Evolutionary conservation across 768 basidiomycete species (phyloP), one percentile per base, ranked within the genome.

Genomic region (Nidularia pulvinata): DNA sequence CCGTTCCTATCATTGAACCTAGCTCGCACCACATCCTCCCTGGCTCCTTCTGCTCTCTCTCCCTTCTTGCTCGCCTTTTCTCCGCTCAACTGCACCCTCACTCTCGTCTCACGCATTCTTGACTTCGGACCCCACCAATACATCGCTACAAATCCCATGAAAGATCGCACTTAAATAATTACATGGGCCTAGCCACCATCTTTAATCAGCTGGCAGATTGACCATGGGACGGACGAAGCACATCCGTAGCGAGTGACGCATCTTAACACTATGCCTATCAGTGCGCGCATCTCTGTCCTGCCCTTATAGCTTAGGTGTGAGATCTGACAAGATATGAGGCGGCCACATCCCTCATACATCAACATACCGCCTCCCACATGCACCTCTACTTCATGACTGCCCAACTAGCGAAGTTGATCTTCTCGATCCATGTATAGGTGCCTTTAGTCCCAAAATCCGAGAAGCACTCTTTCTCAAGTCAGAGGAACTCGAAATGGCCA

Each of bases 121-220:
- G 79, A 70, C 0, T 76, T 71, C 58, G 80, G 80, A 7, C 81
- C 81, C 0, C 80, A 83, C 55, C 80, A 82, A 50, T 82, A 82
- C 60, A 65, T 83, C 3, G 73, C 74, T 0, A 56, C 69, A 4
- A 75, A 74, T 54, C 57, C 66, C 2, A 55, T 53, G n/a, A 74
- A 65, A 46, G 63, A 70, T 36, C 56, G 68, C 16, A 68, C 74
- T 1, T 83, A 78, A 58, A 70, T 78, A 1, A 83, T 81, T 0
- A 79, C 73, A 56, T 83, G 81, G 81, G 74, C 77, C 1, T 57
- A 67, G 3, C 80, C 80, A 4, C 80, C 81, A 0, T 59, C 65
- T 5, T 69, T 83, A 5, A 73, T 72, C 0, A 77, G 74, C 54
- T 83, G 80, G 79, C 63, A 64, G 5, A 56, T 81, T 7, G 69